Conservation (phyloP, 768 basidiomycete genomes). For the Cystobasidium onofrii region DNA sequence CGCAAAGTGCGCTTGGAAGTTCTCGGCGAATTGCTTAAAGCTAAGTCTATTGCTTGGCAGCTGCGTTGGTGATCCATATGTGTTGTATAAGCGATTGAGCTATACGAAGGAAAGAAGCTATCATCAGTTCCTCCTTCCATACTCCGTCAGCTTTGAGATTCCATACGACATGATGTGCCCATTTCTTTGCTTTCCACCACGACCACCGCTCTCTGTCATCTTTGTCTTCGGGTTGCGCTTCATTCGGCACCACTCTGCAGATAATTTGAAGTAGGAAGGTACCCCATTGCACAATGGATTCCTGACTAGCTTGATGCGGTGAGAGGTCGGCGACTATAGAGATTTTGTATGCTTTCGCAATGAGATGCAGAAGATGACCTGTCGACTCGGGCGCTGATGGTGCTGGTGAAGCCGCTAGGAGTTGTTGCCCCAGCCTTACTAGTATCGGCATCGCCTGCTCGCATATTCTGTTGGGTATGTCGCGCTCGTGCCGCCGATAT, state of each 20-base stretch:
- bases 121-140: neutral
- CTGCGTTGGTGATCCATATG: slow-evolving; percentile 80
- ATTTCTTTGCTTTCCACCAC: slow-evolving; percentile 91
- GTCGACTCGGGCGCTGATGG: slow-evolving; percentile 48
- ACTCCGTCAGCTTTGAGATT: neutral
- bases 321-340: slow-evolving; percentile 68
- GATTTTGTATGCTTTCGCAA: slow-evolving; percentile 77
- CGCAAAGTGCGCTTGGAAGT: slow-evolving; percentile 86
- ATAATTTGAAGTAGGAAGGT: slow-evolving; percentile 66
- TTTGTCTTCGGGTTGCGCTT: slow-evolving; percentile 27
- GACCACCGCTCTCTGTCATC: slow-evolving; percentile 51
- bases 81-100: slow-evolving; percentile 42
- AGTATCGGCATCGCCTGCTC: slow-evolving; percentile 64
- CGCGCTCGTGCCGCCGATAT: slow-evolving; percentile 36
- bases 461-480: slow-evolving; percentile 48
- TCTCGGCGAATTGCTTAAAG: slow-evolving; percentile 67
- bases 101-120: neutral
- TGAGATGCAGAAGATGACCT: slow-evolving; percentile 73
- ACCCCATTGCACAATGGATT: slow-evolving; percentile 79
- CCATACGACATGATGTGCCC: slow-evolving; percentile 77
- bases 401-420: slow-evolving; percentile 58
- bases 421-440: slow-evolving; percentile 62
- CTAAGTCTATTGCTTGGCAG: slow-evolving; percentile 65
- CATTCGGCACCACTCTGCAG: slow-evolving; percentile 39
- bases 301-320: slow-evolving; percentile 56